Base-by-base conservation (phyloP, 2,329 filamentous ascomycete species). In the Xylaria sp. region DNA sequence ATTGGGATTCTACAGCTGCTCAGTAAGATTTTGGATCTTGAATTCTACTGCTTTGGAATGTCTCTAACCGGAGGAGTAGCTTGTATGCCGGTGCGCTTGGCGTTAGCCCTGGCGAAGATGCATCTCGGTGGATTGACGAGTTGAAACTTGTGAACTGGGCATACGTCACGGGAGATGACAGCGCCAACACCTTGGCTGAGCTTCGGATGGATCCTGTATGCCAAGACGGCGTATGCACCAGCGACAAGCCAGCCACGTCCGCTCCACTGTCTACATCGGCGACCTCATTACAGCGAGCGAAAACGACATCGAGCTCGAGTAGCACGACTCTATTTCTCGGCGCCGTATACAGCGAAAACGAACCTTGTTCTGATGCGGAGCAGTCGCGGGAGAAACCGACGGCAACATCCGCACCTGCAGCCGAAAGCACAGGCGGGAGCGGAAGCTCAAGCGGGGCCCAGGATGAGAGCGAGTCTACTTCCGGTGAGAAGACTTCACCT, bases 81-180 rank as follows among this genome's bases (percentile, higher is more conserved):
- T 92, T 83, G 74, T 92, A 92, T 70, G 83, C 92, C 76, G 92
- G 92, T 75, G 81, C 87, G 35, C 90, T 89, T 39, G 89, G 90
- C 62, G 78, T 84, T 51, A 68, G 71, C 34, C 76, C 80, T 4
- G 76, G 77, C 4, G 80, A 85, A 54, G 89, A 30, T 30, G 23
- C 83, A 54, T 93, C 90, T 72, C 74, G 87, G 59, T 92, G 90
- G 90, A 88, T 90, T 59, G 82, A 82, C 50, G 78, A 78, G 7
- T 76, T 77, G 47, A 78, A 85, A 63, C 80, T 87, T 1, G 74
- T 85, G 54, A 92, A 92, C 76, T 92, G 90, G 90, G 79, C 88
- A 1, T 93, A 86, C 69, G 89, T 92, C 64, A 86, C 87, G 11
- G 90, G 90, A 60, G 85, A 86, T 65, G 67, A 69, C 52, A 78